phyloP scores from a whole-genome alignment of 352 stramenopile genomes.

The Globisporangium middletonii region DNA sequence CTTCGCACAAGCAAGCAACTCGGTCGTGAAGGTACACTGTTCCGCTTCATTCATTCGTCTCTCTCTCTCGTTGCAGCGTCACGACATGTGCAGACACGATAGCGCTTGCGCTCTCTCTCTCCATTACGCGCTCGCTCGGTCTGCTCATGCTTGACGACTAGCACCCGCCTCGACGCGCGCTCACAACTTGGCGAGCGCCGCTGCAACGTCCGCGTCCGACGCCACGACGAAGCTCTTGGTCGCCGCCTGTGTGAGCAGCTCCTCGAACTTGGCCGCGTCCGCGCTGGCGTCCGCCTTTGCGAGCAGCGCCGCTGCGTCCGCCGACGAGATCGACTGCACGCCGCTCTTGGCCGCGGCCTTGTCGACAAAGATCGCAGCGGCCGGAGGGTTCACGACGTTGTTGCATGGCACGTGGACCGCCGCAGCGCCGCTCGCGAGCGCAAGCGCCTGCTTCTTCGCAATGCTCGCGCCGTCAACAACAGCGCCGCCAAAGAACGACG shows the following conservation, averaged over 20 bases:
- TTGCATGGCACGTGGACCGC: conserved; percentile 72
- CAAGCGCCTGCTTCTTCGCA: conserved; percentile 53
- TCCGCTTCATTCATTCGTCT: too few relatives aligned
- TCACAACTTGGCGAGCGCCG: conserved; percentile 61
- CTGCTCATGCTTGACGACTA: background rate
- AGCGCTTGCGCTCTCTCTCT: too few relatives aligned
- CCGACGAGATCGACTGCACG: conserved; percentile 54
- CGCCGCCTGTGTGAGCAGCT: conserved; percentile 46
- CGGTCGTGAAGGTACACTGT: too few relatives aligned
- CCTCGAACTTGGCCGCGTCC: conserved; percentile 60
- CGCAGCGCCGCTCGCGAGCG: conserved; percentile 28
- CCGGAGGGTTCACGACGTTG: conserved; percentile 66
- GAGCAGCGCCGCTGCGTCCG: conserved; percentile 40
- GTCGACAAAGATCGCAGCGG: conserved; percentile 59
- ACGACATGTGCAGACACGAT: too few relatives aligned
- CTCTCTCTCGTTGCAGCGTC: too few relatives aligned
- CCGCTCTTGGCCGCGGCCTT: conserved; percentile 32
- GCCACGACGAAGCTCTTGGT: conserved; percentile 68
- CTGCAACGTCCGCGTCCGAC: conserved; percentile 51
- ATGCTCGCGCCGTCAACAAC: conserved; percentile 48
- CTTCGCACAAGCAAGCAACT: too few relatives aligned
- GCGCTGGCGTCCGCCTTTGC: conserved; percentile 41
- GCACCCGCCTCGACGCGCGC: background rate
- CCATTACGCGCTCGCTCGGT: background rate
- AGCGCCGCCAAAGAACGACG: conserved; percentile 65